phyloP scores from a whole-genome alignment of 495 filamentous ascomycete species.

The Hypomontagnella submonticulosa region DNA sequence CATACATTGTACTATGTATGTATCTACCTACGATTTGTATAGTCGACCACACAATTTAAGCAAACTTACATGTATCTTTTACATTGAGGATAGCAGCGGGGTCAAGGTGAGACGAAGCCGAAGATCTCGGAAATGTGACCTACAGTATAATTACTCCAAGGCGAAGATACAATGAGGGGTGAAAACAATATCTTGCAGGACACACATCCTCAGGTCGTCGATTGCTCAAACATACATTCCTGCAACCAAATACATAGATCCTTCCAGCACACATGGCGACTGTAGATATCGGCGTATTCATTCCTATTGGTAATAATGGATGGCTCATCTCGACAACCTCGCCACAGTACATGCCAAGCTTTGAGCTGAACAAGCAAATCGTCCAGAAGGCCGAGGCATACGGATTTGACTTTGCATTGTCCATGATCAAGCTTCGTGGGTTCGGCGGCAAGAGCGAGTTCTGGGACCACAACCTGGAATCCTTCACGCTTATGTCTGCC shows the following conservation, averaged over 20 bases:
- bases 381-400: conserved; percentile 50
- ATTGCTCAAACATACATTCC: not conserved
- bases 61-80: conserved; percentile 25
- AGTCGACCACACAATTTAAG: conserved; percentile 5
- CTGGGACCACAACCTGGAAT: conserved; percentile 51
- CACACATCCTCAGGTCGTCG: not conserved
- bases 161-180: not conserved
- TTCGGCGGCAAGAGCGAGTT: conserved; percentile 50
- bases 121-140: conserved; percentile 6
- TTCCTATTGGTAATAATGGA: conserved; percentile 51
- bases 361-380: conserved; percentile 49
- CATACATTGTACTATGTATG: not conserved
- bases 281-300: conserved; percentile 48
- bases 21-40: conserved; percentile 3
- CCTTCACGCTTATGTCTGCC: conserved; percentile 62
- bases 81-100: conserved; percentile 9
- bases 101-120: conserved; percentile 4
- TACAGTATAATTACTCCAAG: conserved; percentile 9
- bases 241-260: not conserved
- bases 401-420: conserved; percentile 49
- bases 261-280: conserved; percentile 21
- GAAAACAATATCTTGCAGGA: not conserved
- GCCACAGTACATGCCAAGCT: conserved; percentile 49
- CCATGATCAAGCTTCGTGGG: conserved; percentile 51
- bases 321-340: conserved; percentile 49